Base-by-base conservation (phyloP, 1,284 basidiomycete genomes). In the Puccinia polysora region DNA sequence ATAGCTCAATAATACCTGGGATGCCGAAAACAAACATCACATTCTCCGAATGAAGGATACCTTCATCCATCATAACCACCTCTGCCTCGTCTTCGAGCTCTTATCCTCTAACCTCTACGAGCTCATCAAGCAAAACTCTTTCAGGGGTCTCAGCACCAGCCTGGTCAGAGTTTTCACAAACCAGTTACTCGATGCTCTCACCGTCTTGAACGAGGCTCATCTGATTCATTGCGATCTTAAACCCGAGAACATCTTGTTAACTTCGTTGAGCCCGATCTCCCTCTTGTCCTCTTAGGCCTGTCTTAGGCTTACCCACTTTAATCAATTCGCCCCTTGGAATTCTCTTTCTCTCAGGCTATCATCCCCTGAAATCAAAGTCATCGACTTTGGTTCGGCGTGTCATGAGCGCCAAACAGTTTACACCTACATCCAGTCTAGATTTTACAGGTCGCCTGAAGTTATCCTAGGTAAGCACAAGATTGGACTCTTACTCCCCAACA, bases 111-210 rank as follows among this genome's bases (percentile, higher is more conserved):
- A 99, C 80, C 84, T 98, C 74, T 98, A 98, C 83, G 95, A 99
- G 81, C 86, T 99, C 77, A 98, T 99, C 87, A 98, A 98, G 84
- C 96, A 98, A 82, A 98, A 98, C 81, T 92, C 95, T 79, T 99
- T 98, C 85, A 90, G 96, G 81, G 96, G 95, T 2, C 83, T 98
- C 65, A 93, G 89, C 81, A 95, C 92, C 4, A 91, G 95, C 79
- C 87, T 98, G 58, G 95, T 98, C 77, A 92, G 97, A 78, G 95
- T 98, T 43, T 99, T 99, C 79, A 97, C 95, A 70, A 88, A 90
- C 0, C 95, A 98, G 80, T 82, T 99, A 40, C 83, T 98, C 73
- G 96, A 98, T 78, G 88, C 95, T 2, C 81, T 99, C 78, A 89
- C 89, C 0, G 87, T 97, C 8, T 84, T 99, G 74, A 96, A 97